Evolutionary conservation across 1,139 yeast genomes (phyloP).

Genomic region (Kazachstania sp.): DNA sequence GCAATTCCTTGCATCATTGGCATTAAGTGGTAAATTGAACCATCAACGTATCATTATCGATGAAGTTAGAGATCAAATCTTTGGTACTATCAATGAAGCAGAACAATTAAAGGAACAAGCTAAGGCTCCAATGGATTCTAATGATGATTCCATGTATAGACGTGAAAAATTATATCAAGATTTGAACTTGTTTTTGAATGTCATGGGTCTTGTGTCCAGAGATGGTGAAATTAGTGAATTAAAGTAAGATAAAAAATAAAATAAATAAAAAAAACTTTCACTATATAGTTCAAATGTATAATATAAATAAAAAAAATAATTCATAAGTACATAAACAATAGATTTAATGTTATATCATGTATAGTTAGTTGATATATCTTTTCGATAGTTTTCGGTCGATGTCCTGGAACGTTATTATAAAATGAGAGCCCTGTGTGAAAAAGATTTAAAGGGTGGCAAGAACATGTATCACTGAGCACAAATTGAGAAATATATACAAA

Average conservation of each 20-base stretch:
- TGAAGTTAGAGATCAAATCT: slow-evolving; percentile 88
- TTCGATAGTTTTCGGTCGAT: background rate
- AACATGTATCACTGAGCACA: background rate
- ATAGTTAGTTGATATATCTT: background rate
- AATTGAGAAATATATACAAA: background rate
- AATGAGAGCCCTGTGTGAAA: background rate
- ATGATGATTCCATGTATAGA: slow-evolving; percentile 42
- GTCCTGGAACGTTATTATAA: background rate
- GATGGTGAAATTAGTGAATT: slow-evolving; percentile 39
- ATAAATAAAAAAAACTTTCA: too few relatives aligned
- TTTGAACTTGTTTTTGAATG: slow-evolving; percentile 86
- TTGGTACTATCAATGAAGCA: slow-evolving; percentile 79
- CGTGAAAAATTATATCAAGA: slow-evolving; percentile 65
- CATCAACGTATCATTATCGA: slow-evolving; percentile 94
- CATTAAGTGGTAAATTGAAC: slow-evolving; percentile 83
- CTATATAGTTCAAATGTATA: slow-evolving; percentile 1
- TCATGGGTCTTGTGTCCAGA: slow-evolving; percentile 92
- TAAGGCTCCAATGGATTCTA: slow-evolving; percentile 20
- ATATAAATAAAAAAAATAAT: background rate
- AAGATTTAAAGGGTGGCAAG: background rate
- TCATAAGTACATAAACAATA: background rate
- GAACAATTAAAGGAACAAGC: slow-evolving; percentile 43
- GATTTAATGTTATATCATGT: background rate
- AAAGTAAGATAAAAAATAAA: too few relatives aligned
- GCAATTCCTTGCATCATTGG: slow-evolving; percentile 94